Base-by-base conservation (phyloP, 2,329 filamentous ascomycete genomes). In the Hymenoscyphus occultus region DNA sequence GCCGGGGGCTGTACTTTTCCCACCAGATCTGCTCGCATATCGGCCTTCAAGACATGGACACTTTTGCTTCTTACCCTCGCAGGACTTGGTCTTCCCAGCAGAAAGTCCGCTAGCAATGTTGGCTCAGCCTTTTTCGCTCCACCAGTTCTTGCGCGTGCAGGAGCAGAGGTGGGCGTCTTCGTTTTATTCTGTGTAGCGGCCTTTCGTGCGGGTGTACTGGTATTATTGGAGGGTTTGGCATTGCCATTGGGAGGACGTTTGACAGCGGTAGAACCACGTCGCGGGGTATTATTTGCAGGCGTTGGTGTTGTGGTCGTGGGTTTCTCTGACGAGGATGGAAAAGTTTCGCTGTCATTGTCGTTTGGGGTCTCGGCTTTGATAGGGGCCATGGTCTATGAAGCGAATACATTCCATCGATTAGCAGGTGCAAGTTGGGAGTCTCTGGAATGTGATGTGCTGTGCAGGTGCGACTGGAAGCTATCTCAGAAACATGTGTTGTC, bases 1-100 rank as follows among this genome's bases (percentile, higher is more conserved):
- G 84, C 84, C 0, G 86, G 90, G 73, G 80, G 85, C 77, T 80
- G 87, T 71, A 86, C 81, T 77, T 80, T 86, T 75, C 78, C 82
- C 61, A 83, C 85, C n/a, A 82, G 77, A 6, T 80, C 84, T 70
- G 81, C 71, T 78, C 80, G 73, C 77, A 81, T 73, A 74, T 84
- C 77, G 40, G 82, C 81, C 78, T 89, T 83, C 72, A 86, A 80
- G 67, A 75, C 77, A 77, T 90, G 83, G 70, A 86, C 76, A 71
- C 83, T 85, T 77, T 84, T 84, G 70, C 86, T 80, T 68, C 84
- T 80, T 60, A 80, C 79, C 35, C 86, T 82, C n/a, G 82, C 81
- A 2, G 85, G 80, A 10, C 84, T 82, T 1, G 82, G 85, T 22
- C 84, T 80, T 14, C 85, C 85, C 31, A 84, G 77, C 48, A 87